Base-by-base conservation (phyloP, 1,284 basidiomycete genomes). In the Athelia sp. region DNA sequence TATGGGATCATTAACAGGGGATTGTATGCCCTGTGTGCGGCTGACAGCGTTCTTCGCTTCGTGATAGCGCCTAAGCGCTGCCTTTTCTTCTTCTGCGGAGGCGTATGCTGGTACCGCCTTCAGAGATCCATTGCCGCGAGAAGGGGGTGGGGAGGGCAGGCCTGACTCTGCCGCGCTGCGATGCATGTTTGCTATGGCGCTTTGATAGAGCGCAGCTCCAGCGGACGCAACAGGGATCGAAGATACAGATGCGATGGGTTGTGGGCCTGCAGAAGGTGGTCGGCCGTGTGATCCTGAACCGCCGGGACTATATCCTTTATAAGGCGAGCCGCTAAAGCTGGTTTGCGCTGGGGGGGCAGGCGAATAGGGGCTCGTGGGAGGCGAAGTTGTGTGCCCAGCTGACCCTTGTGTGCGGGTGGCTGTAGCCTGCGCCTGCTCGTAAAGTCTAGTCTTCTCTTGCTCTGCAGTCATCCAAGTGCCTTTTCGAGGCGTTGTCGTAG, bases 11-110 rank as follows among this genome's bases (percentile, higher is more conserved):
- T 58, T 55, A 35, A 52, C 50, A 23, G 54, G 36, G 13, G 44
- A 29, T 13, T 48, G 36, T 17, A 35, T 13, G 24, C 21, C 57
- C 47, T 77, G 75, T 0, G 68, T 66, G 24, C 79, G 74, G 45
- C 79, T 77, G 4, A 89, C 88, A 3, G 87, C 87, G 43, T 69
- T 71, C 59, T 79, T 85, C 0, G 87, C 88, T 46, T 86, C 76
- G 35, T 84, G 73, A 58, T 87, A 90, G 47, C 81, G 73, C 54
- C 64, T 70, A 50, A 89, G 61, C 29, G 82, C 82, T 4, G 78
- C 83, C 59, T 90, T 90, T 65, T 81, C 79, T 52, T 77, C 72
- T 71, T 71, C 71, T 0, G 74, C 71, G 19, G 74, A 67, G 2
- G 63, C 66, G 51, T 61, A 68, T 13, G 65, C 57, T 10, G 61